Conservation (phyloP, 345 rosid species). For the Crucihimalaya himalaica region DNA sequence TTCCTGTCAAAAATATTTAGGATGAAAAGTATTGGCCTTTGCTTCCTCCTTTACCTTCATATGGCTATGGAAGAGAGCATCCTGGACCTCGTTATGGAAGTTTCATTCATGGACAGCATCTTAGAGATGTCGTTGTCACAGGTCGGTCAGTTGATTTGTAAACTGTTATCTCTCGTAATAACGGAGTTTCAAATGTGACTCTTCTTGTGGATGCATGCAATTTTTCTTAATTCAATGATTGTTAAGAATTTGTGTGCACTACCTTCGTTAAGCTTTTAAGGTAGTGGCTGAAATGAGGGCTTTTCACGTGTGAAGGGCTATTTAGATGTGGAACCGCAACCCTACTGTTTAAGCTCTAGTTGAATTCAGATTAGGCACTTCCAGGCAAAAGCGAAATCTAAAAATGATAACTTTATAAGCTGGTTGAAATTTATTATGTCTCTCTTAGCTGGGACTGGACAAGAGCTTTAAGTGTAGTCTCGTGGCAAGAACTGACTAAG, state of each 20-base stretch:
- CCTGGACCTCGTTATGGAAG: constrained; percentile 71
- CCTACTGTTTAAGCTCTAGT: background rate
- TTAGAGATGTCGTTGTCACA: constrained; percentile 65
- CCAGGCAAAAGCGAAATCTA: background rate
- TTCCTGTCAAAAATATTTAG: constrained; percentile 33
- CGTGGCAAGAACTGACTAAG: background rate
- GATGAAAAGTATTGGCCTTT: constrained; percentile 66
- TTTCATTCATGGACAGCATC: constrained; percentile 72
- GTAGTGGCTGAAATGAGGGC: background rate
- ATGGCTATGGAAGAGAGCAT: constrained; percentile 74
- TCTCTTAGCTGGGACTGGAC: background rate
- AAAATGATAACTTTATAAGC: background rate
- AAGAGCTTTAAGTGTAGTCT: constrained; percentile 4
- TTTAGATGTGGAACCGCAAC: background rate
- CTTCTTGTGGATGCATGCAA: background rate
- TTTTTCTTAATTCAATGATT: background rate
- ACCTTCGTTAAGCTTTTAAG: background rate
- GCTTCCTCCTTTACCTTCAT: constrained; percentile 71
- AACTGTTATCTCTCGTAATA: background rate
- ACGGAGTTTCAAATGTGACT: background rate
- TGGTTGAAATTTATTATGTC: constrained; percentile 14
- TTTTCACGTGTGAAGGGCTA: background rate
- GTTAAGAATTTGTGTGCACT: background rate
- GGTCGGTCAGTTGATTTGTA: constrained; percentile 43
- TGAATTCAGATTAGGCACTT: background rate